phyloP scores from a whole-genome alignment of 495 filamentous ascomycete genomes.

The Podospora didyma region DNA sequence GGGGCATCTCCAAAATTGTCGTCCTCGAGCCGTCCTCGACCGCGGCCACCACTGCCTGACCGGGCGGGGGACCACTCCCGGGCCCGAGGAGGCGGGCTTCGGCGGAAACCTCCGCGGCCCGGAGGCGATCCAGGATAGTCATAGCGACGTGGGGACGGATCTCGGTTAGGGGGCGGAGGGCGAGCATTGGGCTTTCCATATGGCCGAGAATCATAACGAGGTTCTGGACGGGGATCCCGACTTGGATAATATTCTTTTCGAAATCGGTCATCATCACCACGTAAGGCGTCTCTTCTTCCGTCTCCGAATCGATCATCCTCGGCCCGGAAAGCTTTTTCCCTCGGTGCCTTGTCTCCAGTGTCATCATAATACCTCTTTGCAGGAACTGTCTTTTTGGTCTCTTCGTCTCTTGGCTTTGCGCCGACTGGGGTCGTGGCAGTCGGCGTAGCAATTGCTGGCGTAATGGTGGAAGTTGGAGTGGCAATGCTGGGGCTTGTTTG shows the following conservation, averaged over 20 bases:
- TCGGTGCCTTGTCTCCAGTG: neutral
- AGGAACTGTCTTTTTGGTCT: neutral
- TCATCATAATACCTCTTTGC: constrained; percentile 10
- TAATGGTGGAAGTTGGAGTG: neutral
- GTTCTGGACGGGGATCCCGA: neutral
- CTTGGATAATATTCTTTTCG: neutral
- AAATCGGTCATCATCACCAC: neutral
- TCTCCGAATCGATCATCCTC: neutral
- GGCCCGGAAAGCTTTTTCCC: constrained; percentile 6
- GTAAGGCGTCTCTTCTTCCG: neutral
- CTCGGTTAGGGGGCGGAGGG: neutral
- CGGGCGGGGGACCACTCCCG: constrained; percentile 16
- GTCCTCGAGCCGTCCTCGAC: constrained; percentile 12
- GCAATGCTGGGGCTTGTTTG: constrained; percentile 16
- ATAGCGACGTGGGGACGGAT: constrained; percentile 13
- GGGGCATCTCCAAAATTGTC: constrained; percentile 16
- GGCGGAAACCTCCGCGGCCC: constrained; percentile 5
- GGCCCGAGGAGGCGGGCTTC: constrained; percentile 18
- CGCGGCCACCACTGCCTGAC: neutral
- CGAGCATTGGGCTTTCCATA: neutral
- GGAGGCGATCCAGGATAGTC: constrained; percentile 2
- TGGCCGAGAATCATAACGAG: neutral
- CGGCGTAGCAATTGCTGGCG: too few relatives aligned
- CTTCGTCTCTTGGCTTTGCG: constrained; percentile 1
- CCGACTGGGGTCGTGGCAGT: constrained; percentile 1